Base-by-base conservation (phyloP, 108 stramenopile species). In the Skeletonema potamos region DNA sequence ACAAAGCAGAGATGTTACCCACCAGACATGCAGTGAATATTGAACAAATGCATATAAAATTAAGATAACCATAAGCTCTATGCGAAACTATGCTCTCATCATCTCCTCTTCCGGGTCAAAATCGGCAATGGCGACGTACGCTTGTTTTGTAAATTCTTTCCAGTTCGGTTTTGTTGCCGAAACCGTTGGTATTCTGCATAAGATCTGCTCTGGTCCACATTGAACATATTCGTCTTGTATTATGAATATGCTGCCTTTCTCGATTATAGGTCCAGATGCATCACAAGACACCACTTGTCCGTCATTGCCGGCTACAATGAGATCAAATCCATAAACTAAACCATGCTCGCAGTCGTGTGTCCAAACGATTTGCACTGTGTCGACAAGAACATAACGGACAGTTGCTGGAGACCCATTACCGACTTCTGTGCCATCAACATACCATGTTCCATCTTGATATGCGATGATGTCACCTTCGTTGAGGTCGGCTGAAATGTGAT, bases 331-430 rank as follows among this genome's bases (percentile, higher is more conserved):
- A 46, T 86, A 73, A 17, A 91, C 51, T n/a, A 89, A 79, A 7
- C 90, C 90, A 68, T 91, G 90, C 62, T 91, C 90, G 68, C 90
- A 91, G 67, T 91, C 85, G 73, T 91, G 90, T 6, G 90, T 91
- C 90, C 90, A 91, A 10, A 91, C 90, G 0, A 91, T 29, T 70
- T 91, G 90, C 9, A 89, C 69, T 4, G 77, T 75, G 33, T 87
- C 87, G 1, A 91, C 74, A 7, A 56, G 29, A 44, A 64, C 62
- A 70, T 76, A 86, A 26, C 60, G 32, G 26, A 76, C 73, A 18
- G 11, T 24, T n/a, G 66, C 20, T n/a, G 51, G 58, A 6, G 36
- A 32, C 24, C 85, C 82, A 64, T 75, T 58, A 30, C 89, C 89
- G 18, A 91, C 90, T 61, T 62, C 56, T 10, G 84, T 83, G 0